Percentiles rank a stretch among this genome's conserved stretches.
phyloP scores from a whole-genome alignment of 768 basidiomycete genomes.

The Coprinopsis strossmayeri region DNA sequence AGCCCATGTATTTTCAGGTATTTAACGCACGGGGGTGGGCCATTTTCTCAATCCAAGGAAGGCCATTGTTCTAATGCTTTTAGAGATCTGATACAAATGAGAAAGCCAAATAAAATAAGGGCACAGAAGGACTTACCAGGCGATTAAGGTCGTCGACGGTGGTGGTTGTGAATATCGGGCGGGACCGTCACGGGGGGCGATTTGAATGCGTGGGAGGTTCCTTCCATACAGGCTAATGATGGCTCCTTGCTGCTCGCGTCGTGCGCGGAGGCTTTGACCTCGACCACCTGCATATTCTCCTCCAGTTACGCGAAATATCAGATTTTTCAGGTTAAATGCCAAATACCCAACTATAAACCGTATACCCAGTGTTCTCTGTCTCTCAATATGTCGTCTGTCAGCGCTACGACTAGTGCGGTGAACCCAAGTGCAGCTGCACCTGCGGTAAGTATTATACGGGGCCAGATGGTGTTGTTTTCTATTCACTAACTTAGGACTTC shows the following conservation, averaged over 20 bases:
- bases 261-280: too few species aligned
- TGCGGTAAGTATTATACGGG: constrained; percentile 21
- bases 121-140: neutral
- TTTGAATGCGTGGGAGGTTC: constrained; percentile 24
- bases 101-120: neutral
- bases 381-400: neutral
- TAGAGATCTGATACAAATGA: constrained; percentile 6
- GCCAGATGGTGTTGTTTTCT: neutral
- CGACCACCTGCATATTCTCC: too few species aligned
- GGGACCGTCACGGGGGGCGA: constrained; percentile 30
- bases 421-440: constrained; percentile 20
- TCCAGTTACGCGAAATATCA: too few species aligned
- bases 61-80: constrained; percentile 41
- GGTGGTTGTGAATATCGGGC: constrained; percentile 28
- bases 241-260: neutral
- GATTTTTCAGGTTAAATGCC: too few species aligned
- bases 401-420: neutral
- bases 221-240: constrained; percentile 8
- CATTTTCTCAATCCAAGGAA: constrained; percentile 79
- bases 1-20: constrained; percentile 8
- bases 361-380: neutral
- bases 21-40: constrained; percentile 62
- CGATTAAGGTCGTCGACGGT: constrained; percentile 9
- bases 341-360: too few species aligned
- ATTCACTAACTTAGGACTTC: constrained; percentile 5